Percentiles rank a stretch among this genome's conserved stretches.
phyloP scores from a whole-genome alignment of 2,329 filamentous ascomycete species.

The Chaetomiaceae sp. region DNA sequence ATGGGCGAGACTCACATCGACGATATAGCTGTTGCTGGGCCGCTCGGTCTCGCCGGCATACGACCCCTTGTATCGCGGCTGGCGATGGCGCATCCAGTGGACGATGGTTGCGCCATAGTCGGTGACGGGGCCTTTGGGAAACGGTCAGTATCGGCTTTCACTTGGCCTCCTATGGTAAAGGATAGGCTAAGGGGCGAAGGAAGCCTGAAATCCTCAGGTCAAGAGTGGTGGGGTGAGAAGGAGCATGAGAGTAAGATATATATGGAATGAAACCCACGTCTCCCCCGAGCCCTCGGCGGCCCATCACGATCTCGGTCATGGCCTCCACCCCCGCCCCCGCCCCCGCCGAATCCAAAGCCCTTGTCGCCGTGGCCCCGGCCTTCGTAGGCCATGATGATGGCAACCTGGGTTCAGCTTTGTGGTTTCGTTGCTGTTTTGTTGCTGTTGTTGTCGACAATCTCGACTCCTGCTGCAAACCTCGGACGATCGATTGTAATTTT shows the following conservation, averaged over 20 bases:
- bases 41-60: slow-evolving; percentile 73
- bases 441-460: no score
- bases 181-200: no score
- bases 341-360: slow-evolving; percentile 15
- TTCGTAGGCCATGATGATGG: slow-evolving; percentile 22
- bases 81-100: slow-evolving; percentile 84
- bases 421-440: no score
- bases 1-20: slow-evolving; percentile 60
- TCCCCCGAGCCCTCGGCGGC: slow-evolving; percentile 21
- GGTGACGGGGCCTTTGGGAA: slow-evolving; percentile 69
- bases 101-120: slow-evolving; percentile 88
- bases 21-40: slow-evolving; percentile 82
- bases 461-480: no score
- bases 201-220: no score
- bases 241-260: no score
- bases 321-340: slow-evolving; percentile 15
- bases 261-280: slow-evolving; percentile 24
- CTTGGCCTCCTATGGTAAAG: no score
- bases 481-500: no score
- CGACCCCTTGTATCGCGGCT: slow-evolving; percentile 67
- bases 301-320: slow-evolving; percentile 17
- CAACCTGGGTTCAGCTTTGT: not conserved
- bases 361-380: slow-evolving; percentile 21
- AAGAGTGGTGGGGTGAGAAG: no score
- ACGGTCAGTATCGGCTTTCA: slow-evolving; percentile 17